phyloP scores from a whole-genome alignment of 495 filamentous ascomycete species.

The Aspergillus sclerotioniger region DNA sequence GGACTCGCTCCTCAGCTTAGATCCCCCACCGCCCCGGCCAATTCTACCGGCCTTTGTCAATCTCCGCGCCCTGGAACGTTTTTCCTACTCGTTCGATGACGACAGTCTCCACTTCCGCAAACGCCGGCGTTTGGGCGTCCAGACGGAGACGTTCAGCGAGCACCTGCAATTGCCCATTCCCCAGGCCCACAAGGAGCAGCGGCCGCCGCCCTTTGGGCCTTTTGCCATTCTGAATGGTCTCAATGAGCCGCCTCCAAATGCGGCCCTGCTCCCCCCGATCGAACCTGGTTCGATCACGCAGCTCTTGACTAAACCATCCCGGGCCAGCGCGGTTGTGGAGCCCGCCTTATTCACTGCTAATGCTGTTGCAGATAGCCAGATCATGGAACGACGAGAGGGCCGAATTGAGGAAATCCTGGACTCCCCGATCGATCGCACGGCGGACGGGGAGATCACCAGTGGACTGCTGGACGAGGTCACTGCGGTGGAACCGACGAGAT shows the following conservation, averaged over 20 bases:
- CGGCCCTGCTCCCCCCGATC: constrained; percentile 71
- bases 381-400: constrained; percentile 34
- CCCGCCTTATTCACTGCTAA: constrained; percentile 19
- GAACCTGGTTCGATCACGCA: constrained; percentile 50
- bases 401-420: constrained; percentile 40
- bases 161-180: constrained; percentile 52
- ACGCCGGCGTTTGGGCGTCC: constrained; percentile 41
- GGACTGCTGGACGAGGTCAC: constrained; percentile 8
- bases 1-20: constrained; percentile 32
- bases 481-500: not conserved
- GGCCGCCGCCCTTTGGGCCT: constrained; percentile 49
- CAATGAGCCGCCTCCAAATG: constrained; percentile 72
- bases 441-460: constrained; percentile 12
- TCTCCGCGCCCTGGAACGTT: constrained; percentile 44
- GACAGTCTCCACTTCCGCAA: constrained; percentile 39
- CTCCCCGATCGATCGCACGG: constrained; percentile 28
- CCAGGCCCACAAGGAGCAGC: constrained; percentile 45
- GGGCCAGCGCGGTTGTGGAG: constrained; percentile 26
- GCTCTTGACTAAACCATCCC: constrained; percentile 38
- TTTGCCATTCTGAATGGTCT: constrained; percentile 71
- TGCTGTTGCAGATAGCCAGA: constrained; percentile 26
- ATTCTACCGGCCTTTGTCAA: constrained; percentile 50
- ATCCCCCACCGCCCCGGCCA: constrained; percentile 39
- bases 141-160: constrained; percentile 47
- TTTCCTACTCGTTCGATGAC: constrained; percentile 45